A percentile compares a stretch with the other conserved stretches of the same genome.
These are phyloP conservation scores for Pyrenochaeta sp. DNA, from an alignment of 2,329 filamentous ascomycete species.

Conservation along the genomic window DNA sequence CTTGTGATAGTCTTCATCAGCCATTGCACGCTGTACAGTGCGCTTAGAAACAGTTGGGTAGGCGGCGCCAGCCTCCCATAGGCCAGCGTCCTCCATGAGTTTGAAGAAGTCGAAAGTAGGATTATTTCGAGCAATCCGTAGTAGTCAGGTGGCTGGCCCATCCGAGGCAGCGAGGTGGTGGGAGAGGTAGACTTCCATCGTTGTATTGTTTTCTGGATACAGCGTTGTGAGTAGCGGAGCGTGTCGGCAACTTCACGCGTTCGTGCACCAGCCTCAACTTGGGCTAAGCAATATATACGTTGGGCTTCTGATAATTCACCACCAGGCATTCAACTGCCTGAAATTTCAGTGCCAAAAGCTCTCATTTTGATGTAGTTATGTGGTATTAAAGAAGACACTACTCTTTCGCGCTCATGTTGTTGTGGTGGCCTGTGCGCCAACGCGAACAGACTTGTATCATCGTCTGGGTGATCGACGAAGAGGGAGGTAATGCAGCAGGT, in stretches of 20 bases:
- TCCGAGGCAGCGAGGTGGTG: neutral
- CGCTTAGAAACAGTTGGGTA: neutral
- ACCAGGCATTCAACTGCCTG: no score
- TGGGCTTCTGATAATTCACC: no score
- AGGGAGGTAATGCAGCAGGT: no score
- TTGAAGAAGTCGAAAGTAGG: constrained; percentile 2
- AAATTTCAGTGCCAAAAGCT: no score
- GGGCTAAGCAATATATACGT: no score
- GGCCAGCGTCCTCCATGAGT: constrained; percentile 2
- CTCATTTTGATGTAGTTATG: no score
- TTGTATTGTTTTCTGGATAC: constrained; percentile 5
- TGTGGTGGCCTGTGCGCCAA: no score
- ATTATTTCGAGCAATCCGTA: neutral
- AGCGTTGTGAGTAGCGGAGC: constrained; percentile 1
- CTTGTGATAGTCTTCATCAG: neutral
- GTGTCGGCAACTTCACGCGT: constrained; percentile 1
- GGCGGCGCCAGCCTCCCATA: neutral
- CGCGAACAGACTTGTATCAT: no score
- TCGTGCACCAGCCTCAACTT: constrained; percentile 1
- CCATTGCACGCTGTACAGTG: constrained; percentile 3
- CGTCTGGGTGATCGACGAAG: no score
- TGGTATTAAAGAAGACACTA: no score
- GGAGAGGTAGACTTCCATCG: neutral
- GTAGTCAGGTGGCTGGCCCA: constrained; percentile 4
- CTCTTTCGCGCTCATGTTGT: no score